Percentiles rank a stretch among this genome's conserved stretches.
Evolutionary conservation across 345 rosid species (phyloP).

Genomic region (Ceriops decandra): DNA sequence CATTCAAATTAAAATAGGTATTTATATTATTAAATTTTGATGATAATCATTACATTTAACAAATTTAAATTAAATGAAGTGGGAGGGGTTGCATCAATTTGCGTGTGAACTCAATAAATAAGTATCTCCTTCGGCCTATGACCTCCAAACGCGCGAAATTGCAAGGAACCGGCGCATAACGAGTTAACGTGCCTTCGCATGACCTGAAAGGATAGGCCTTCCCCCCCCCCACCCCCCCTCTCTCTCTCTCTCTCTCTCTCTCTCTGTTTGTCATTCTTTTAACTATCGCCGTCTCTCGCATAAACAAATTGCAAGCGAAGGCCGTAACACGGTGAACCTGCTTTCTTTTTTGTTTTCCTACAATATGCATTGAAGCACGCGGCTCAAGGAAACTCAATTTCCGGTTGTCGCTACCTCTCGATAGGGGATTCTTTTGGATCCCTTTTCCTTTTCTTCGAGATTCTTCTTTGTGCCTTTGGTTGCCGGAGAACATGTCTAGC

Average conservation of each 20-base stretch:
- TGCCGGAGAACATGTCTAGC: slow-evolving; percentile 43
- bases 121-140: background rate
- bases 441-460: background rate
- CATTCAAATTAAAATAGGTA: too few species aligned
- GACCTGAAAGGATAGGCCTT: background rate
- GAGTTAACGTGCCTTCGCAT: background rate
- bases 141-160: background rate
- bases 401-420: too few species aligned
- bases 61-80: background rate
- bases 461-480: background rate
- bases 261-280: background rate
- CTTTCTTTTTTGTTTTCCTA: too few species aligned
- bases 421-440: background rate
- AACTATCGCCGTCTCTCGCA: background rate
- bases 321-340: background rate
- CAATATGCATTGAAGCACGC: background rate
- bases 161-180: slow-evolving; percentile 19
- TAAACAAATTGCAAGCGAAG: background rate
- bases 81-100: background rate
- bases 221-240: background rate
- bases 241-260: background rate
- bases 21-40: too few species aligned
- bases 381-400: too few species aligned
- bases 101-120: background rate
- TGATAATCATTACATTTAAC: background rate